Evolutionary conservation across 2,329 filamentous ascomycete genomes (phyloP), one percentile per base, ranked within the genome.

Genomic region (Ceratocystis diversiconidia): DNA sequence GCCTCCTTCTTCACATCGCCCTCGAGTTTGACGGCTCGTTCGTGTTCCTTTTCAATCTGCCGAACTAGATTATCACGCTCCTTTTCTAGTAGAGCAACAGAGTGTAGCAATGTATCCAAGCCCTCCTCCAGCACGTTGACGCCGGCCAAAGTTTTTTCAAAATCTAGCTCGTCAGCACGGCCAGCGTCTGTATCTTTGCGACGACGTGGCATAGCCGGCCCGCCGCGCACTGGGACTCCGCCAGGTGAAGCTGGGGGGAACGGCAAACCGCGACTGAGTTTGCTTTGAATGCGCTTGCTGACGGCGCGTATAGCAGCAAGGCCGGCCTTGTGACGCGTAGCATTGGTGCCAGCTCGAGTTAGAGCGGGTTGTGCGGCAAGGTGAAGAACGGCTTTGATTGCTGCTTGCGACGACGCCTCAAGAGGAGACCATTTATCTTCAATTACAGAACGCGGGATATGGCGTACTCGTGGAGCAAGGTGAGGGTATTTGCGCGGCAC

Each of bases 341-440:
- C 74, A 68, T 79, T 75, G 67, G 75, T 73, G 19, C 79, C 76
- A 15, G 86, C 76, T 52, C 80, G 81, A 62, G 82, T 78, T 12
- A 88, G 78, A 57, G 88, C 81, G 15, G 86, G 83, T 17, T 81
- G 80, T 69, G 85, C 82, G 62, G 83, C 80, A 69, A 84, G 79
- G 25, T 78, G 75, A 41, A 90, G 75, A 32, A 88, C 77, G 17
- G 76, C 73, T 19, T 78, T 75, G n/a, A 86, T 78, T 63, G 80
- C 79, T 6, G 79, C 75, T 65, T 87, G 74, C 52, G 85, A 82
- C 28, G 78, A 74, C 5, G 75, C 72, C 3, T 82, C 78, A 4
- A 89, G 77, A 5, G 82, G 77, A 2, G 78, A 76, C 87, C 87
- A 90, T 72, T 87, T 89, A 52, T 85, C 76, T 5, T 61, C 80